Conservation (phyloP, 305 asterid genomes). For the Solanum hybrid region DNA sequence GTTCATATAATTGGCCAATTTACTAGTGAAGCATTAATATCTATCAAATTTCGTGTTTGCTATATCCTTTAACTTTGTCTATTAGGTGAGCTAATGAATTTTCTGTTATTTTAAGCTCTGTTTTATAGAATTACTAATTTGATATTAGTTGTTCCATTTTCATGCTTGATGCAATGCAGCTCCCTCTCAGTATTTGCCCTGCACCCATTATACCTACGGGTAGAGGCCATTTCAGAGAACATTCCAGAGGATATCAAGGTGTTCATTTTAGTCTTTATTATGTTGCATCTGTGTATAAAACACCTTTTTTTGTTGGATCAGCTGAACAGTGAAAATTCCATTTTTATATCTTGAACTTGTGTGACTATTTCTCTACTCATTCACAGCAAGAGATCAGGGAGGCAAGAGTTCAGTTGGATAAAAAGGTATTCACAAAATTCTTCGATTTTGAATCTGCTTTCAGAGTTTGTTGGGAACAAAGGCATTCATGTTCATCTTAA, state of each 20-base stretch:
- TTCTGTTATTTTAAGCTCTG: background rate
- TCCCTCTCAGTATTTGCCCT: constrained; percentile 96
- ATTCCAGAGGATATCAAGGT: constrained; percentile 73
- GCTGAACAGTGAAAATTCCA: background rate
- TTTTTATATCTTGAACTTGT: background rate
- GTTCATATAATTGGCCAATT: constrained; percentile 2
- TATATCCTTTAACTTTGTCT: background rate
- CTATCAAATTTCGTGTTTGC: background rate
- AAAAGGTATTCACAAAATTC: constrained; percentile 43
- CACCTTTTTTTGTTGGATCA: background rate
- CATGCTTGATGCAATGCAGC: constrained; percentile 35
- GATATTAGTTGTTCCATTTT: background rate
- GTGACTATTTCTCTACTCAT: background rate
- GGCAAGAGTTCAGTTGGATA: constrained; percentile 51
- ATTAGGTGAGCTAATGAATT: background rate
- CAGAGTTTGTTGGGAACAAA: background rate
- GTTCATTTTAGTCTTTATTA: constrained; percentile 4
- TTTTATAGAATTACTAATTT: background rate
- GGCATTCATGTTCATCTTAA: background rate
- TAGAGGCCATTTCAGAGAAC: constrained; percentile 65
- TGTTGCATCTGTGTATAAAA: background rate
- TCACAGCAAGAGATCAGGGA: constrained; percentile 70
- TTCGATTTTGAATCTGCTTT: background rate
- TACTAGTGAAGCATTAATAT: background rate
- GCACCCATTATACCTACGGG: constrained; percentile 93